Percentiles rank a stretch among this genome's conserved stretches.
phyloP scores from a whole-genome alignment of 2,329 filamentous ascomycete species.

The Ophiobolus disseminans region DNA sequence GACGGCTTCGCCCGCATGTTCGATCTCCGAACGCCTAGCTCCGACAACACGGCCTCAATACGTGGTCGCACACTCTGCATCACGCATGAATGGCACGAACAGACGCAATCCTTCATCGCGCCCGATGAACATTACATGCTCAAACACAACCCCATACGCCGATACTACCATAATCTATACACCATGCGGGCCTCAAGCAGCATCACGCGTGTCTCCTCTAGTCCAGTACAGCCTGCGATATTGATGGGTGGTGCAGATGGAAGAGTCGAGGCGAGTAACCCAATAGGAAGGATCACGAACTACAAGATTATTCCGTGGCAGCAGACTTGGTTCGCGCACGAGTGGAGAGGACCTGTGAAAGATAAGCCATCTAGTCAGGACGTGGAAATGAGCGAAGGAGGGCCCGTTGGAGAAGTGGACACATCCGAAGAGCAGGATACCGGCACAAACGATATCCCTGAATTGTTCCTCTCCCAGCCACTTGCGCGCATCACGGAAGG shows the following conservation, averaged over 20 bases:
- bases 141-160: constrained; percentile 57
- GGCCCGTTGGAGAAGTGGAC: not conserved
- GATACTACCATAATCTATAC: constrained; percentile 58
- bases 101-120: constrained; percentile 60
- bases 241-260: constrained; percentile 62
- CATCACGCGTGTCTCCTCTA: constrained; percentile 55
- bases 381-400: constrained; percentile 6
- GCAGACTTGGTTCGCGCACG: constrained; percentile 65
- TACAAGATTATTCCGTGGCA: constrained; percentile 60
- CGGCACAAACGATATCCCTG: constrained; percentile 7
- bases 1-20: constrained; percentile 63
- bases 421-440: not conserved
- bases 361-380: constrained; percentile 7
- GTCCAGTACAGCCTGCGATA: constrained; percentile 62
- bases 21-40: constrained; percentile 58
- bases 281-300: constrained; percentile 58
- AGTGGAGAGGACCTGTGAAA: constrained; percentile 55
- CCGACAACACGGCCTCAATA: constrained; percentile 54
- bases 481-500: constrained; percentile 52
- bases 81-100: constrained; percentile 62
- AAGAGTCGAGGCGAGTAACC: constrained; percentile 59
- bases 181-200: constrained; percentile 47
- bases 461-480: constrained; percentile 26
- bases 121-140: constrained; percentile 63
- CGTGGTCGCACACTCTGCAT: constrained; percentile 59